Base-by-base conservation (phyloP, 2,329 filamentous ascomycete genomes). In the Aspergillus pseudoviridinutans region DNA sequence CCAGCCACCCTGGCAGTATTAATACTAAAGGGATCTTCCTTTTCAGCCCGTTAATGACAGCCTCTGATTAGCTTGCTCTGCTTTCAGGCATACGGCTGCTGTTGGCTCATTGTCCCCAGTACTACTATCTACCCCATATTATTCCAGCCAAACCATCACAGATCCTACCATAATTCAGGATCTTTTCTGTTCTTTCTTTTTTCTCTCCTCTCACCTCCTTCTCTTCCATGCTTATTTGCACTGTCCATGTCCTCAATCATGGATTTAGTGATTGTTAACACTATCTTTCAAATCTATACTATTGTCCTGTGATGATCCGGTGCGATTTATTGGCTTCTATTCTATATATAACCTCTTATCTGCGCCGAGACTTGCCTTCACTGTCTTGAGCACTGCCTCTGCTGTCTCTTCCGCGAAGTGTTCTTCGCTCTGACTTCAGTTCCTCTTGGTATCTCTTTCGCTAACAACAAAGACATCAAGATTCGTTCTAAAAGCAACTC, bases 281-380 rank as follows among this genome's bases (percentile, higher is more conserved):
- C 22, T 24, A 14, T 47, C 9, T 14, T 47, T 4, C 14, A 17
- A 25, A 27, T 27, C 22, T 24, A 27, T 47, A 47, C 12, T 10
- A 25, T 24, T 17, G 12, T 24, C 27, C 20, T 24, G 14, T 47
- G 44, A 25, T 25, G 22, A 47, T 24, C 32, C 14, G 44, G 17
- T 47, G 44, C 41, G 14, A 6, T 24, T 24, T 47, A 22, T 47
- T 47, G 5, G 6, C 22, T 14, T 24, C 24, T 20, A 46, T 10
- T 22, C 42, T 24, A 47, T 27, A 47, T 27, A 47, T 47, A 47
- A 24, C 8, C 14, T 47, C 22, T 27, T 3, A 24, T 17, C 22
- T 47, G 24, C 50, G 54, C 58, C 58, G 51, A 53, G 53, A 47
- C 25, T 44, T 35, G 22, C 50, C 50, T 29, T 24, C 52, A 35